These are phyloP conservation scores for Daldinia loculata DNA, from an alignment of 495 filamentous ascomycete species.

Conservation along the genomic window DNA sequence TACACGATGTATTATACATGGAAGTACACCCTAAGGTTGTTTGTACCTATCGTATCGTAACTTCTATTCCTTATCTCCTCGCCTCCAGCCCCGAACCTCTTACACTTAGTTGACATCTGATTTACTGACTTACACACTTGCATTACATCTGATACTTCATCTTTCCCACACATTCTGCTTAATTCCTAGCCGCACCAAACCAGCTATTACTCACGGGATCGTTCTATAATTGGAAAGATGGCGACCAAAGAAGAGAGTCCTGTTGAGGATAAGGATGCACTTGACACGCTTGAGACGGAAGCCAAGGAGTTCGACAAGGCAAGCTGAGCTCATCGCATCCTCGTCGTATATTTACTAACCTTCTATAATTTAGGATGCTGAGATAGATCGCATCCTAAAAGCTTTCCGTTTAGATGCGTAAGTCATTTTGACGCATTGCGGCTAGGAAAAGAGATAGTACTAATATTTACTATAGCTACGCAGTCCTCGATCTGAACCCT, in stretches of 20 bases:
- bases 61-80: constrained; percentile 23
- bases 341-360: constrained; percentile 19
- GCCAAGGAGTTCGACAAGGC: constrained; percentile 91
- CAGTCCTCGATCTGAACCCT: constrained; percentile 93
- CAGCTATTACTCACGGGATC: background rate
- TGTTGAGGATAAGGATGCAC: constrained; percentile 75
- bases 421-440: constrained; percentile 12
- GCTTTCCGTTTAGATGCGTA: constrained; percentile 70
- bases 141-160: background rate
- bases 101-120: background rate
- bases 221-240: constrained; percentile 13
- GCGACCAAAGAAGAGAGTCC: constrained; percentile 25
- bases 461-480: constrained; percentile 67
- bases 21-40: background rate
- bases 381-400: constrained; percentile 92
- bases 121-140: background rate
- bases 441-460: background rate
- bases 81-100: constrained; percentile 2
- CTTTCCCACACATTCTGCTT: background rate
- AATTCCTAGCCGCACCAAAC: background rate
- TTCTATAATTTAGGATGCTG: constrained; percentile 74
- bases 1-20: too few relatives aligned
- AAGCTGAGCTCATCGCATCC: constrained; percentile 22
- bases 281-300: constrained; percentile 86
- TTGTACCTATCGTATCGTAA: constrained; percentile 11